Base-by-base conservation (phyloP, 805 yeast species). In the Lachancea kluyveri region DNA sequence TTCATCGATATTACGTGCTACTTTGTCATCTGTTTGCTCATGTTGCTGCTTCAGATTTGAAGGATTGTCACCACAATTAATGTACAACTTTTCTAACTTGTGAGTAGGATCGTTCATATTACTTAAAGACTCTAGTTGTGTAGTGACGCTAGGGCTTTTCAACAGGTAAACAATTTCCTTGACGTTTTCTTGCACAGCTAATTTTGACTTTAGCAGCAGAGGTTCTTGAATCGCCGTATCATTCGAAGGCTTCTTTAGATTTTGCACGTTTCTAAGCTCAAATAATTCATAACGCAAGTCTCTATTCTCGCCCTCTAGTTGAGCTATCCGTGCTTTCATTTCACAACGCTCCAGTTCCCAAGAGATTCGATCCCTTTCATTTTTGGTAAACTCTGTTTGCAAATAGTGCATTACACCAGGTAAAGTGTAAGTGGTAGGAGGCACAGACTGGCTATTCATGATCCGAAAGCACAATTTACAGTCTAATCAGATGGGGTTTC, bases 281-380 rank as follows among this genome's bases (percentile, higher is more conserved):
- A 46, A 39, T 17, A 53, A 27, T 20, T 44, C 37, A 20, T 43
- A 46, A 13, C 46, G 41, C 28, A 65, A 39, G 5, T 57, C 65
- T 21, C 62, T 58, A 42, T 71, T 72, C 40, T 74, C 79, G 22
- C 75, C 69, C 42, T 74, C 78, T 12, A 75, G 54, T 28, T 60
- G 62, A 4, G 74, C 66, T 28, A 75, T 69, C 19, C 59, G 50
- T 17, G 66, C 60, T 52, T 65, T 70, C 78, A 76, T 70, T 45
- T 76, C 81, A 12, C 76, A 73, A 21, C 69, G 60, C 46, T 76
- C 81, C 31, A 74, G 56, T 37, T 70, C 77, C 77, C 79, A 75
- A 26, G 68, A 69, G 32, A 76, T 71, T 30, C 77, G 59, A 42
- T 72, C 75, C 33, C 74, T 67, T 48, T 77, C 82, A 49, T 70